A percentile compares a stretch with the other conserved stretches of the same genome.
Conservation (phyloP, 2,329 filamentous ascomycete genomes). For the Microcyclospora pomicola region DNA sequence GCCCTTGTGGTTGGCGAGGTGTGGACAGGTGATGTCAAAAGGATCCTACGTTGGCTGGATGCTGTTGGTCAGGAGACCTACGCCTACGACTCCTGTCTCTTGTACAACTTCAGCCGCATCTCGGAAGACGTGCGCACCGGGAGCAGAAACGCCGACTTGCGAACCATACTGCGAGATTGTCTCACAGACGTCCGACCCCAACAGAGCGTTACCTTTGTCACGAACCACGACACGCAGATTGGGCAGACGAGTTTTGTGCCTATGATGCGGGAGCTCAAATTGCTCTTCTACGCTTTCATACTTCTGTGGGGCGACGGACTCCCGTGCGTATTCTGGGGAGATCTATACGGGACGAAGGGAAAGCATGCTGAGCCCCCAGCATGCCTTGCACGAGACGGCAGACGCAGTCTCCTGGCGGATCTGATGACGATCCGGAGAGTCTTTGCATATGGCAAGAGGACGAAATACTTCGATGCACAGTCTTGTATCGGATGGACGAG, state of each 20-base stretch:
- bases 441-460: constrained; percentile 53
- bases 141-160: constrained; percentile 43
- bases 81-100: constrained; percentile 55
- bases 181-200: constrained; percentile 12
- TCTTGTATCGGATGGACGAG: constrained; percentile 50
- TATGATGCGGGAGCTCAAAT: constrained; percentile 54
- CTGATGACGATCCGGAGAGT: constrained; percentile 49
- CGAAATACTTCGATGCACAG: constrained; percentile 47
- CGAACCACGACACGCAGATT: constrained; percentile 57
- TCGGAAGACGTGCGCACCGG: constrained; percentile 30
- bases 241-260: constrained; percentile 50
- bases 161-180: constrained; percentile 23
- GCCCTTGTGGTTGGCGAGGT: constrained; percentile 59
- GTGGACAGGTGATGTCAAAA: constrained; percentile 46
- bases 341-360: constrained; percentile 49
- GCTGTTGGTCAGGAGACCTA: constrained; percentile 41
- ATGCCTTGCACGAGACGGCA: constrained; percentile 34
- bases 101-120: constrained; percentile 51
- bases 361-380: constrained; percentile 37
- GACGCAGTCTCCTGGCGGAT: constrained; percentile 33
- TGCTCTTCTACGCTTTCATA: constrained; percentile 58
- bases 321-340: constrained; percentile 58
- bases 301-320: constrained; percentile 49
- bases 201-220: constrained; percentile 44
- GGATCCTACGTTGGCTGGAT: constrained; percentile 40